Base-by-base conservation (phyloP, 2,329 filamentous ascomycete genomes). In the Achaetomium macrosporum region DNA sequence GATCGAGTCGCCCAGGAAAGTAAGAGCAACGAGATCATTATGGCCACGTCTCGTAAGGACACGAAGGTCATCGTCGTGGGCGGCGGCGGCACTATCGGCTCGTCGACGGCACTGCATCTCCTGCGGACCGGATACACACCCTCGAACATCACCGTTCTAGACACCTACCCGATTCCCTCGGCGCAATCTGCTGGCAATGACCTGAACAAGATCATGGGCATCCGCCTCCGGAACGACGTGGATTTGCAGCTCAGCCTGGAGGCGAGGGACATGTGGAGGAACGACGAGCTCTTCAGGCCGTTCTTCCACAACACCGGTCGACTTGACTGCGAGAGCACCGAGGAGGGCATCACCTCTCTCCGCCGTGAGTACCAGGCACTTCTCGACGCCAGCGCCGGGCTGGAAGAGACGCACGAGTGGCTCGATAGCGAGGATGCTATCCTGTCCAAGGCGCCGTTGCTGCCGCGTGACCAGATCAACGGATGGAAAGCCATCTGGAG, bases 401-500 rank as follows among this genome's bases (percentile, higher is more conserved):
- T 74, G 13, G 71, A 71, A 42, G 58, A 69, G 42, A 71, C 66
- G 8, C 70, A 69, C 39, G 60, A 69, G 40, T 75, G 71, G 71
- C 57, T 76, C 7, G 69, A 75, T 42, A 69, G 42, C 13, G 72
- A 74, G 55, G 71, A 73, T n/a, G 67, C 69, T 31, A 74, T 76
- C 10, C 52, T 74, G 13, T 61, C 61, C 1, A 73, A 69, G 47
- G 64, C 68, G 54, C 73, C 72, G 1, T 62, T 69, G 4, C 61
- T 76, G 11, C 59, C 67, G 5, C 66, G 64, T 1, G 68, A 73
- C 2, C 68, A 71, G 25, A 68, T 74, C 57, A 47, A 69, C 64
- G 73, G 72, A 3, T 76, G 73, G 73, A 75, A 75, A 60, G 73
- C 68, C 9, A 63, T 76, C 16, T 73, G 64, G 47, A 71, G 68